Evolutionary conservation across 192 early-diverging fungal species (phyloP), one percentile per base, ranked within the genome.

Genomic region (Cladochytrium replicatum): DNA sequence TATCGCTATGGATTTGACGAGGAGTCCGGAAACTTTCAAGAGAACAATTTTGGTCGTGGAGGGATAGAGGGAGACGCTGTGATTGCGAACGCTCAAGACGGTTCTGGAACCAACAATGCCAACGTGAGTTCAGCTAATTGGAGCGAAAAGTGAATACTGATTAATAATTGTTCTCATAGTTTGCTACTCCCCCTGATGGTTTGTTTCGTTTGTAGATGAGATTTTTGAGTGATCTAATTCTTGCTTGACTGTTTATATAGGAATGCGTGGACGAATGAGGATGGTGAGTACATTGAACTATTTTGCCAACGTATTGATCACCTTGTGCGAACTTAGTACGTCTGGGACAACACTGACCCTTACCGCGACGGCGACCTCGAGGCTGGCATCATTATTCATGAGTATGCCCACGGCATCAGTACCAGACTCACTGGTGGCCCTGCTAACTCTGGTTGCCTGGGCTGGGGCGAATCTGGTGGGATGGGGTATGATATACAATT

Each of bases 141-240:
- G 17, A 37, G 17, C 13, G 17, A 37, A 37, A 37, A 37, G 17
- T 13, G 34, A 37, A 37, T 13, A 37, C 17, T 37, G 34, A 37
- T 37, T 64, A 41, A 38, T 13, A 38, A 6, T 7, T 50, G 3
- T 11, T 9, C 13, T 21, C 46, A 31, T 25, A 51, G 93, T 97
- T 97, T 77, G 88, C 88, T 6, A 93, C 93, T 24, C 91, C 91
- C 17, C 89, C 88, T 0, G 93, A 96, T 72, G 93, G 93, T 46
- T 77, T 87, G n/a, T n/a, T n/a, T n/a, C n/a, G n/a, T n/a, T n/a
- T n/a, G n/a, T n/a, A n/a, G 28, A 6, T 9, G 8, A 9, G n/a
- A 7, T 13, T 47, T n/a, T n/a, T n/a, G n/a, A n/a, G n/a, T n/a
- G n/a, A n/a, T n/a, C n/a, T n/a, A n/a, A n/a, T n/a, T n/a, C n/a